Evolutionary conservation across 2,329 filamentous ascomycete species (phyloP), one percentile per base, ranked within the genome.

Genomic region (Sarocladium oryzae): DNA sequence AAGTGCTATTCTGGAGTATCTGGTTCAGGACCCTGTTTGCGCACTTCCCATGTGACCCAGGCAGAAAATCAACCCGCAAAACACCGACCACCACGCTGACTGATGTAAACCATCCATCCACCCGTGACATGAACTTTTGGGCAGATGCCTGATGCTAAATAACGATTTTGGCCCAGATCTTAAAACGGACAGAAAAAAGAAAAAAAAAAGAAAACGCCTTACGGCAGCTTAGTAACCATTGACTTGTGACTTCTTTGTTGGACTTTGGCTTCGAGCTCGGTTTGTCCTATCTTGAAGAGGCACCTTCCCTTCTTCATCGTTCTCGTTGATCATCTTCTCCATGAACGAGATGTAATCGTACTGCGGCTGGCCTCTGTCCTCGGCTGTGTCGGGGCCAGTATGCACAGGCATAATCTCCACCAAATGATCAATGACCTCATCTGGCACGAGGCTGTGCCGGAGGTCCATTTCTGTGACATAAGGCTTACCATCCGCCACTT

Each of bases 391-490:
- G 2, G 90, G 89, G 0, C 92, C 93, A 49, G 77, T 81, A 66
- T 96, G 91, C 50, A 73, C 65, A 1, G 93, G 93, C 79, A 99
- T 95, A 49, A 89, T 88, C 61, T 88, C 80, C 50, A 93, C 77
- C 45, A 99, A 77, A 67, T 96, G 88, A 56, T 96, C 91, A 63
- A 99, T 96, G 56, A 99, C 87, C 64, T 97, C 92, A 64, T 99
- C 93, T 0, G 93, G 93, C 33, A 99, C 95, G 35, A 99, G 80
- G 37, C 87, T 93, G 69, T 99, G 93, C 54, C 92, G 82, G 53
- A 99, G 79, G 67, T 99, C 93, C 74, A 99, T 87, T 71, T 99
- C 93, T 4, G 93, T 99, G 36, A 99, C 93, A 67, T 99, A 99
- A 10, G 92, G 91, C 76, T 99, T 99, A 58, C 93, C 93, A 72